Base-by-base conservation (phyloP, 257 asterid species). In the Primulina huaijiensis region DNA sequence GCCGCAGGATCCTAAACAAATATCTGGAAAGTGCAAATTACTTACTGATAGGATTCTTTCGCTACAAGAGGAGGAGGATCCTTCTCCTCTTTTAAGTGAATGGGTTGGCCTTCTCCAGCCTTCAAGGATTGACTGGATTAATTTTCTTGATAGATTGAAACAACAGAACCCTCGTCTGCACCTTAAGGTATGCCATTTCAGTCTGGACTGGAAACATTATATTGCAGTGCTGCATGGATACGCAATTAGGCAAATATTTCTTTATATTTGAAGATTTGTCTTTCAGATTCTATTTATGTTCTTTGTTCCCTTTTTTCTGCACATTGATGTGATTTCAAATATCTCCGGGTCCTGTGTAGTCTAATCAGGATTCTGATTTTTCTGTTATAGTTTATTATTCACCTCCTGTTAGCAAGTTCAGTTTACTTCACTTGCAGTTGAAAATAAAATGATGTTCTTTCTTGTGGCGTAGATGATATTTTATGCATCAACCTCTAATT, bases 51-150 rank as follows among this genome's bases (percentile, higher is more conserved):
- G 85, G 73, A 84, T 93, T 58, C 78, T 93, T 71, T 76, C 90
- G 0, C 76, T 82, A 65, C 78, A 74, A 72, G 79, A 71, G 61
- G 86, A 76, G 50, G 90, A 83, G 74, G 92, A 93, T 75, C 89
- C 88, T 60, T 72, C 87, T 71, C 76, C 85, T 14, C 87, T 91
- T 68, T 72, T 90, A 66, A 79, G 83, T 8, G 88, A 93, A 75
- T 93, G 97, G 99, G 82, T 68, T 52, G 81, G 74, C 55, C 89
- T 89, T 77, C 88, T 85, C 60, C 80, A 89, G 69, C 97, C 99
- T 67, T 85, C 84, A 76, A 82, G 91, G 87, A 69, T 81, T 71
- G 97, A 89, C 79, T 93, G 99, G 99, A 79, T 82, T 53, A 70
- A 73, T 67, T 77, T 93, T 74, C 97, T 90, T 60, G 96, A 86